These are phyloP conservation scores for Leccinum truebloodii DNA, from an alignment of 768 basidiomycete species.

Conservation along the genomic window DNA sequence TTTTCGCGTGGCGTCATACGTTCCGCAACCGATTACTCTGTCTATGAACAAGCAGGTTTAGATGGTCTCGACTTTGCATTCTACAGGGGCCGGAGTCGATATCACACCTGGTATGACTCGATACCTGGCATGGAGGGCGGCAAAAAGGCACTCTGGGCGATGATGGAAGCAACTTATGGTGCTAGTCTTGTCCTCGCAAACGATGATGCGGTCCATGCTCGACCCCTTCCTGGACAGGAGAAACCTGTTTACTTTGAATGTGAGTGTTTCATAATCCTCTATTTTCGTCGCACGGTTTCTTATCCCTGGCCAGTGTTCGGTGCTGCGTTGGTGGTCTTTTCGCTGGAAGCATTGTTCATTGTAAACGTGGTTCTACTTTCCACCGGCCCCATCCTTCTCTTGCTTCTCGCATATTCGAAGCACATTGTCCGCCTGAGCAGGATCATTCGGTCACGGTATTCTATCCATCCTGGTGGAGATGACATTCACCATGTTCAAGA, in stretches of 20 bases:
- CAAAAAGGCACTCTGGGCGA: constrained; percentile 66
- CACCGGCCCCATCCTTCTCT: constrained; percentile 58
- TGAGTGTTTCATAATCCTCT: constrained; percentile 36
- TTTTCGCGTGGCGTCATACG: constrained; percentile 66
- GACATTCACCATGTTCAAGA: constrained; percentile 1
- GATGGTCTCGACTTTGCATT: constrained; percentile 79
- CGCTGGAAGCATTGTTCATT: constrained; percentile 49
- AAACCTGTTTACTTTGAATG: constrained; percentile 71
- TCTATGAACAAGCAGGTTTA: constrained; percentile 61
- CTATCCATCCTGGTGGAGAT: constrained; percentile 3
- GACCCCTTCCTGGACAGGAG: constrained; percentile 25
- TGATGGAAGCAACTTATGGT: constrained; percentile 67
- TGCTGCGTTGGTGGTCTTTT: constrained; percentile 52
- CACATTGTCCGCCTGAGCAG: constrained; percentile 26
- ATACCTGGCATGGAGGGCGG: constrained; percentile 58
- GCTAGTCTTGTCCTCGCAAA: constrained; percentile 59
- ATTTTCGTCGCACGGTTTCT: not conserved
- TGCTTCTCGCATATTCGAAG: constrained; percentile 44
- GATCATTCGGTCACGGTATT: constrained; percentile 15
- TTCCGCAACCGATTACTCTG: constrained; percentile 71
- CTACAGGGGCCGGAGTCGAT: constrained; percentile 69
- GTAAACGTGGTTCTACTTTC: constrained; percentile 60
- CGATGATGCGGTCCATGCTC: constrained; percentile 30
- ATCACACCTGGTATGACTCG: constrained; percentile 76
- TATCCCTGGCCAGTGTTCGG: constrained; percentile 54